Base-by-base conservation (phyloP, 1,284 basidiomycete genomes). In the Phylloboletellus chloephorus region DNA sequence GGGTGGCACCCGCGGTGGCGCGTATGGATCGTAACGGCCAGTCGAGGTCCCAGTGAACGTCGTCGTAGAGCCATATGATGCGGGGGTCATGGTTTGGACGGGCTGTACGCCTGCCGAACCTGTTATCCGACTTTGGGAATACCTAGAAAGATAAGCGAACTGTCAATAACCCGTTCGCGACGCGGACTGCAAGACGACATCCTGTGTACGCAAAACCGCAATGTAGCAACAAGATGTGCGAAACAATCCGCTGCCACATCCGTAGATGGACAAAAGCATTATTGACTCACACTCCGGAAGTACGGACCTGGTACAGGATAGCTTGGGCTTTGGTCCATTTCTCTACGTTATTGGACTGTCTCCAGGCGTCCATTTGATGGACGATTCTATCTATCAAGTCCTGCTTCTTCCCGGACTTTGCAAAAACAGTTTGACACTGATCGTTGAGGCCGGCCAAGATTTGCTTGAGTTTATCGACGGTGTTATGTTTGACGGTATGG, bases 351-450 rank as follows among this genome's bases (percentile, higher is more conserved):
- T 73, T 74, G 1, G 60, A 58, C 41, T 63, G 60, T 54, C 72
- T 74, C 79, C 82, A 87, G 34, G 52, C 47, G 46, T 82, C 77
- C 50, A 89, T 63, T 46, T 71, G 66, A 9, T 52, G 52, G 30
- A 70, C 63, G 47, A 87, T 79, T 46, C 80, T 73, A 57, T 88
- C 79, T 56, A 90, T 88, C 33, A 90, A 73, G 20, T 89, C 86
- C 51, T 84, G 79, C 59, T 91, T 91, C 67, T 83, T 87, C 24
- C 88, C 88, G n/a, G 81, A 73, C 62, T 85, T 84, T 39, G 75
- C 71, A 19, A 89, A 67, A 51, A 75, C 73, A 5, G 76, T 76
- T 37, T 68, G 65, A 55, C 85, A 85, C 56, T 85, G 76, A 30
- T 86, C 80, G 67, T 88, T 88, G 52, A 89, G 68, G 20, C 77